Percentiles rank a stretch among this genome's conserved stretches.
Conservation (phyloP, 768 basidiomycete genomes). For the Fibroporia radiculosa region DNA sequence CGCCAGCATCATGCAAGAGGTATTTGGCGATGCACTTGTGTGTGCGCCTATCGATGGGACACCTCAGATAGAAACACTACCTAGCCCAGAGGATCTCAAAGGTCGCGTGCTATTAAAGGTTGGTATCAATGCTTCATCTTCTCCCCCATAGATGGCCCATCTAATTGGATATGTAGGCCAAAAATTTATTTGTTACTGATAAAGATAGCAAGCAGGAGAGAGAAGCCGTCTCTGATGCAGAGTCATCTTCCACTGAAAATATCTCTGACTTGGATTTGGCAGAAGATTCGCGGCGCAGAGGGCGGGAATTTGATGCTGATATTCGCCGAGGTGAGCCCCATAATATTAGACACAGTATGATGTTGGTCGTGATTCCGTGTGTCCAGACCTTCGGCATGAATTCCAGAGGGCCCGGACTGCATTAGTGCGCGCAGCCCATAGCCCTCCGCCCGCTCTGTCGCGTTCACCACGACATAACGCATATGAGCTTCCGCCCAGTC, state of each 20-base stretch:
- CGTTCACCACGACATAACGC: not conserved
- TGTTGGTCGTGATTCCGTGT: not conserved
- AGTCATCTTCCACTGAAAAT: constrained; percentile 34
- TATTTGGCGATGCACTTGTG: constrained; percentile 50
- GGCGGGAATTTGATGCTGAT: constrained; percentile 25
- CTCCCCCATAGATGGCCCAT: no score
- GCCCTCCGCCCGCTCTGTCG: not conserved
- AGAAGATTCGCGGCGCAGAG: constrained; percentile 18
- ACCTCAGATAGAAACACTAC: constrained; percentile 46
- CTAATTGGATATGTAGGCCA: constrained; percentile 44
- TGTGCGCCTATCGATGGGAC: constrained; percentile 39
- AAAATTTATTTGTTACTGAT: constrained; percentile 59
- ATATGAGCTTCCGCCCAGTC: constrained; percentile 4
- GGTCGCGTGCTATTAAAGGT: constrained; percentile 82
- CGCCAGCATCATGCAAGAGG: constrained; percentile 62
- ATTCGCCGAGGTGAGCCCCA: constrained; percentile 4
- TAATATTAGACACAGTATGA: not conserved
- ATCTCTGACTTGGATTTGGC: constrained; percentile 23
- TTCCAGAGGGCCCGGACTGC: constrained; percentile 33
- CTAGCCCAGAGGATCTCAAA: constrained; percentile 80
- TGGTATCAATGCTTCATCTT: not conserved
- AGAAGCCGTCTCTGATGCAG: constrained; percentile 28
- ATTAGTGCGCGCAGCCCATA: constrained; percentile 30
- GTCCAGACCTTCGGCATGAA: constrained; percentile 31
- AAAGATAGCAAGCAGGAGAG: constrained; percentile 26